Evolutionary conservation across 1,139 yeast species (phyloP).

Genomic region (Blastobotrys proliferans): DNA sequence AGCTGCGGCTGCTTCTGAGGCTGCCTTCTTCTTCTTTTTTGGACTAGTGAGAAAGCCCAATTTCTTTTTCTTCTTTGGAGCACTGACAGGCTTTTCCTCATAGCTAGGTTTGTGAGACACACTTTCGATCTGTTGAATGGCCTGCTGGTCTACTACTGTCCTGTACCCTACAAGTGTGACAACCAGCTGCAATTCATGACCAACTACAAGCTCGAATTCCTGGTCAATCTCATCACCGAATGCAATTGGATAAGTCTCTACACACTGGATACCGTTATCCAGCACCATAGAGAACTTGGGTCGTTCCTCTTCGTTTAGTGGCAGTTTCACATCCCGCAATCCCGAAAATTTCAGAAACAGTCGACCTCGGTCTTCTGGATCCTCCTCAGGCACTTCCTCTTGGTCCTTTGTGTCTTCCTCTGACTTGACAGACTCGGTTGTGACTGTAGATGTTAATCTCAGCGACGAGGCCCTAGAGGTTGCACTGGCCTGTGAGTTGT

Average conservation of each 20-base stretch:
- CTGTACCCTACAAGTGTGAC: constrained; percentile 56
- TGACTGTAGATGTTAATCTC: no score
- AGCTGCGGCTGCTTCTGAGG: no score
- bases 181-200: constrained; percentile 56
- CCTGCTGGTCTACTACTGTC: constrained; percentile 3
- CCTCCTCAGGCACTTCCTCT: constrained; percentile 1
- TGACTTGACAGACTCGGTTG: no score
- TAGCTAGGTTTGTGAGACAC: no score
- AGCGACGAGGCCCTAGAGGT: no score
- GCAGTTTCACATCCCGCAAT: constrained; percentile 54
- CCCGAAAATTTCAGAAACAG: constrained; percentile 67
- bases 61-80: constrained; percentile 13
- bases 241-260: constrained; percentile 62
- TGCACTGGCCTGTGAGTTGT: constrained; percentile 1
- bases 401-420: background rate
- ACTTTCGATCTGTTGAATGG: no score
- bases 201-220: constrained; percentile 79
- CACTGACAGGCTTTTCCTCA: no score
- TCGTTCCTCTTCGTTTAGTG: constrained; percentile 37
- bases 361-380: constrained; percentile 60
- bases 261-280: constrained; percentile 86
- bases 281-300: constrained; percentile 62
- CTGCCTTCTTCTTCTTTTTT: constrained; percentile 5
- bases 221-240: constrained; percentile 54
- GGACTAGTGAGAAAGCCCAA: constrained; percentile 7